phyloP scores from a whole-genome alignment of 1,139 yeast genomes.

The Yamadazyma atlantica region DNA sequence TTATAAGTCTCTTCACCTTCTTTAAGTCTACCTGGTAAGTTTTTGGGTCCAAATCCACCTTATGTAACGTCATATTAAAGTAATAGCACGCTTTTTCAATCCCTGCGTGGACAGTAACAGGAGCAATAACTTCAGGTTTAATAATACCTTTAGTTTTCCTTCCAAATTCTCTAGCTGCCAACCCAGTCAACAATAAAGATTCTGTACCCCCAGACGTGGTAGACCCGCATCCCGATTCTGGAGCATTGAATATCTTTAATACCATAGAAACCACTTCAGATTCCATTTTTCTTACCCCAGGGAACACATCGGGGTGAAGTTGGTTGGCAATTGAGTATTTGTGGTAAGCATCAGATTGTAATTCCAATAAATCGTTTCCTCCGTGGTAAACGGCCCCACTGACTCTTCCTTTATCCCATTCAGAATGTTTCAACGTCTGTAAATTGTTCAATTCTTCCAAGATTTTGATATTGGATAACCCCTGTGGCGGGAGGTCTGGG shows the following conservation, averaged over 20 bases:
- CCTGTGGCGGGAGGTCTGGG: constrained; percentile 53
- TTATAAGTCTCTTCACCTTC: constrained; percentile 65
- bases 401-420: constrained; percentile 81
- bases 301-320: constrained; percentile 95
- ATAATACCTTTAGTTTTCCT: constrained; percentile 57
- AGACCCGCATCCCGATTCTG: constrained; percentile 81
- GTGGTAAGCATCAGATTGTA: constrained; percentile 77
- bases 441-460: constrained; percentile 48
- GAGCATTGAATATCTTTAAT: constrained; percentile 68
- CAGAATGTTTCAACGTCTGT: constrained; percentile 58
- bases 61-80: constrained; percentile 81
- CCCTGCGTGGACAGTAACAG: constrained; percentile 91
- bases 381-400: constrained; percentile 98
- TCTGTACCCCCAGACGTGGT: constrained; percentile 98
- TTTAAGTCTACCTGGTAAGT: constrained; percentile 67
- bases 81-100: constrained; percentile 91
- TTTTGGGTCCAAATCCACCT: constrained; percentile 71
- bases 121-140: constrained; percentile 85
- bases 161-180: constrained; percentile 78
- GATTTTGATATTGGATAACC: constrained; percentile 49
- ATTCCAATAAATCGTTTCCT: constrained; percentile 65
- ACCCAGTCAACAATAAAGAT: constrained; percentile 78
- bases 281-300: constrained; percentile 96
- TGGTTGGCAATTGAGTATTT: constrained; percentile 87
- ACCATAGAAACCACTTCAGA: constrained; percentile 94